These are phyloP conservation scores for Phalaenopsis aphrodite DNA, from an alignment of 106 monocot species.

Conservation along the genomic window DNA sequence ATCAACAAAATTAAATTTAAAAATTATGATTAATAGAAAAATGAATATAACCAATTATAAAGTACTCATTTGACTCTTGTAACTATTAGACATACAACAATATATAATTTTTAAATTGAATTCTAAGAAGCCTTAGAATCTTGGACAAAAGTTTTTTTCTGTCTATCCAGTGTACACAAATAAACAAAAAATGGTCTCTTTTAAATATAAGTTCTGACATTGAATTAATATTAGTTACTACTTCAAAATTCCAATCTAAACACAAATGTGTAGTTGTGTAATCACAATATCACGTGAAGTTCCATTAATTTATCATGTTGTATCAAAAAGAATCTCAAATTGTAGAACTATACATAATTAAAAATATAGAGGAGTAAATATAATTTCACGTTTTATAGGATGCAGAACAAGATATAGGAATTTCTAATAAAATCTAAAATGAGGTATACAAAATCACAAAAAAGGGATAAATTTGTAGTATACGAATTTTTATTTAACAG, in stretches of 20 bases:
- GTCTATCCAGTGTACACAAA: not conserved
- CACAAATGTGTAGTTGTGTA: not conserved
- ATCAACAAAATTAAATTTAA: constrained; percentile 1
- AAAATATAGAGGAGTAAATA: too few species aligned
- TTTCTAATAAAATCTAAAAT: too few species aligned
- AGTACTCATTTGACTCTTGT: not conserved
- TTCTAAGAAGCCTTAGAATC: not conserved
- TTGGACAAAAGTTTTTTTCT: not conserved
- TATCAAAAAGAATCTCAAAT: too few species aligned
- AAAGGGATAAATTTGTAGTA: too few species aligned
- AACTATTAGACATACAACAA: not conserved
- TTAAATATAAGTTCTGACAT: not conserved
- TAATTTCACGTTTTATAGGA: too few species aligned
- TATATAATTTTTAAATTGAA: not conserved
- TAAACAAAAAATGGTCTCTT: not conserved
- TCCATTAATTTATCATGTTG: not conserved
- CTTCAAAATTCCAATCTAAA: not conserved
- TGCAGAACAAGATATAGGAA: too few species aligned
- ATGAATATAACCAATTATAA: too few species aligned
- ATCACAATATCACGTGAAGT: not conserved
- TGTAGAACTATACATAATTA: too few species aligned
- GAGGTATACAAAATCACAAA: too few species aligned
- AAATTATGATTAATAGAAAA: not conserved
- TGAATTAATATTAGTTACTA: not conserved
- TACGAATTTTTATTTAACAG: too few species aligned